These are phyloP conservation scores for Spirogloea muscicola DNA, from an alignment of 139 green algal genomes.

Conservation along the genomic window DNA sequence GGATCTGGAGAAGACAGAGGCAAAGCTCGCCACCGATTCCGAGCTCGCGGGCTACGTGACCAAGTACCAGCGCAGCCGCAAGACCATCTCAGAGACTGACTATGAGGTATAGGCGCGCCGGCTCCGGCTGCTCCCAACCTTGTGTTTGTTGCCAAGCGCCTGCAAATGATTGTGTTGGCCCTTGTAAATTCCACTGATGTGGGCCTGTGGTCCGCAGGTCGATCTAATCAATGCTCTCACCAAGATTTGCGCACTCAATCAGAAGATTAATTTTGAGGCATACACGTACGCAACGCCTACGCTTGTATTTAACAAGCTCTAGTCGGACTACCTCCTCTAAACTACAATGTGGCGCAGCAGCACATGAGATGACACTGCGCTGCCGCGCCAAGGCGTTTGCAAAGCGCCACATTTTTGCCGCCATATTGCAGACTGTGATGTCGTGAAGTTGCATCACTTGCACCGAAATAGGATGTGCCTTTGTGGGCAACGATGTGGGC, in stretches of 20 bases:
- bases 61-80: slow-evolving; percentile 9
- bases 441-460: too few species aligned
- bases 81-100: slow-evolving; percentile 20
- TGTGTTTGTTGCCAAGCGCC: background rate
- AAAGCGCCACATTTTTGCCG: too few species aligned
- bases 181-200: background rate
- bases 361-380: too few species aligned
- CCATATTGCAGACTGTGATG: too few species aligned
- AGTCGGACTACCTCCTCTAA: too few species aligned
- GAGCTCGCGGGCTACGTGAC: background rate
- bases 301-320: too few species aligned
- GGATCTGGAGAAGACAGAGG: slow-evolving; percentile 1
- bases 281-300: slow-evolving; percentile 12
- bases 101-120: slow-evolving; percentile 16
- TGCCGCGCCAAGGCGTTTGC: too few species aligned
- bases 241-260: background rate
- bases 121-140: background rate
- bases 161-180: background rate
- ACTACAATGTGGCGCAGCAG: too few species aligned
- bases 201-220: background rate
- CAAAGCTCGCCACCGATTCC: background rate
- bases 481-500: too few species aligned
- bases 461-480: too few species aligned
- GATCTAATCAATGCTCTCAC: slow-evolving; percentile 1
- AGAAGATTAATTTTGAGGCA: slow-evolving; percentile 2